Evolutionary conservation across 306 rosid species (phyloP), one percentile per base, ranked within the genome.

Genomic region (Vigna hirtella): DNA sequence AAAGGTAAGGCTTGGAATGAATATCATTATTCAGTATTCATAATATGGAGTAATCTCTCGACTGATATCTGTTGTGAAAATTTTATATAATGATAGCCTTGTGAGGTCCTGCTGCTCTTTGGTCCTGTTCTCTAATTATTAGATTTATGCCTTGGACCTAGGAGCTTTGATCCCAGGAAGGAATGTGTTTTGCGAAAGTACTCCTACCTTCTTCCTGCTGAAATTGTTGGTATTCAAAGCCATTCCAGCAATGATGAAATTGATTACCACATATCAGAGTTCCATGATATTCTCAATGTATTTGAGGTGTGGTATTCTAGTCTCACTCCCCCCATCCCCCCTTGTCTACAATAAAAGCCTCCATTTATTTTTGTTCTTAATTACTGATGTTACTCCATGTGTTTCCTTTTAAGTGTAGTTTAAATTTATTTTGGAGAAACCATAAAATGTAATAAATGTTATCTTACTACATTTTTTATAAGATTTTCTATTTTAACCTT

Each of bases 91-190:
- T 48, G 18, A 74, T n/a, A 16, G 74, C 43, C 56, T 72, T 61
- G 4, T 38, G 47, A 51, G 48, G 83, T 72, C 47, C 53, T 52
- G n/a, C 9, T 52, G 40, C 73, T 49, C 34, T 76, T 18, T 76
- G 18, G 48, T 69, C 53, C 13, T 48, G 40, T 66, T 56, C 24
- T 77, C 20, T 65, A 62, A 59, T 80, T 67, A 8, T 73, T 73
- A 57, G 20, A 51, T 81, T 77, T 52, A 59, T 63, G 20, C 43
- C 17, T 26, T 74, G 68, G 67, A 16, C 10, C 50, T 62, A 95
- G 98, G 90, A 92, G 93, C 81, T 90, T 95, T 88, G 95, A 91
- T 86, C 93, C 98, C 5, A 86, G 98, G 84, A 87, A 73, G 83
- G 98, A 95, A 85, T 95, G 98, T 81, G 75, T 66, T 83, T 83